Evolutionary conservation across 2,329 filamentous ascomycete genomes (phyloP), one percentile per base, ranked within the genome.

Genomic region (Pseudonectria buxi): DNA sequence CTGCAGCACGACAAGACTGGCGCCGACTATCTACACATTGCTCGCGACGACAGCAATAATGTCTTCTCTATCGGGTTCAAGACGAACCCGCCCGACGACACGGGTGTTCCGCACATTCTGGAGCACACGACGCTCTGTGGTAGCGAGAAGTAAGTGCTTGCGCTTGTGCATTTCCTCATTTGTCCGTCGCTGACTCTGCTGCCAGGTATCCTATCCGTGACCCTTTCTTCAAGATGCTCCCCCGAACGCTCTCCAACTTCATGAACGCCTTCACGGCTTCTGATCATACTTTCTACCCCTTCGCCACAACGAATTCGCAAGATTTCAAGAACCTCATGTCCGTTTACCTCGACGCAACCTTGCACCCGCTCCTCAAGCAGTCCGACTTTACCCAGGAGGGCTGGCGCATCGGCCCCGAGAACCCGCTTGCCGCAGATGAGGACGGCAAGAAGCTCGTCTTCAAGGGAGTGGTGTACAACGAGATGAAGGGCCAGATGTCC

Each of bases 401-500:
- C 33, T 98, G 92, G 92, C 79, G 92, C 32, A 80, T 98, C 45
- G 92, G 92, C 0, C 92, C 92, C 0, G 88, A 95, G 63, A 92
- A 96, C 57, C 86, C 82, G 2, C 68, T 76, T 33, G 74, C 81
- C 2, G 71, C 60, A 43, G 56, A 59, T 9, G 68, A 58, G 52
- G 72, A 79, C 37, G 75, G 79, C 55, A 77, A 79, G 58, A 78
- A 78, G 44, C 65, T 94, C 27, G 86, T 95, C 1, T 96, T 96
- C 72, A 96, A 96, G 66, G 90, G 90, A 16, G 92, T 96, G 2
- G 90, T 96, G 1, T 96, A 96, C 67, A 98, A 98, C 54, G 92
- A 98, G 67, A 98, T 98, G 92, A 98, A 98, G 65, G 92, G 92
- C 0, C 89, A 95, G 57, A 94, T 96, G 81, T 96, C 92, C 3